Evolutionary conservation across 2,329 filamentous ascomycete species (phyloP).

Genomic region (Tolypocladium ovalisporum): DNA sequence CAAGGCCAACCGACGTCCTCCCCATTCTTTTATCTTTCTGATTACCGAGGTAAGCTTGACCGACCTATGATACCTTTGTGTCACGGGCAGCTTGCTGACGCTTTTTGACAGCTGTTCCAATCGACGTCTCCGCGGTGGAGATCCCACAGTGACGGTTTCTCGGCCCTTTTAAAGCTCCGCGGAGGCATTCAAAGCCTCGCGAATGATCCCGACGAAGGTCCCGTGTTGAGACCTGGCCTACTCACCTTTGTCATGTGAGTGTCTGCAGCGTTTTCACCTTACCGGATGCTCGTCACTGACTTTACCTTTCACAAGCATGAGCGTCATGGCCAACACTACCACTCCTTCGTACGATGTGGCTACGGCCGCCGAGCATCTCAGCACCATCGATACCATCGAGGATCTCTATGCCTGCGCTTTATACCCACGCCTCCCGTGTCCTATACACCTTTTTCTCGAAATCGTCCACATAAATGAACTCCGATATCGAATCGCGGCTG

Average conservation of each 20-base stretch:
- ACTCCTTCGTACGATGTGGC: neutral
- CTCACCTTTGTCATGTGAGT: neutral
- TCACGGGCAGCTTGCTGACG: neutral
- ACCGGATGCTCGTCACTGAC: neutral
- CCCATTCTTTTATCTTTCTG: neutral
- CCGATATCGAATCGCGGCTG: neutral
- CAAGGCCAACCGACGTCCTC: no score
- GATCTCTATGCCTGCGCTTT: constrained; percentile 1
- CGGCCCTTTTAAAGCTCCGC: neutral
- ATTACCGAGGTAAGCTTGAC: neutral
- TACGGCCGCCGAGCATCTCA: neutral
- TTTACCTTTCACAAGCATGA: neutral
- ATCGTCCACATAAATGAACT: constrained; percentile 4
- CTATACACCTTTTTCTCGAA: constrained; percentile 2
- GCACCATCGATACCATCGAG: neutral
- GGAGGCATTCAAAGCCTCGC: neutral
- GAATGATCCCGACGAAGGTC: neutral
- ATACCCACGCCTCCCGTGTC: constrained; percentile 5
- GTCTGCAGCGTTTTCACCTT: neutral
- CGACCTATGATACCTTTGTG: neutral
- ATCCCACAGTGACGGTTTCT: neutral
- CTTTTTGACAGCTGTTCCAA: neutral
- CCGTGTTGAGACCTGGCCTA: neutral
- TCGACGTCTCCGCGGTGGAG: neutral
- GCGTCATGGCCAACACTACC: neutral